Conservation (phyloP, 495 filamentous ascomycete genomes). For the Hyaloscypha hepaticicola region DNA sequence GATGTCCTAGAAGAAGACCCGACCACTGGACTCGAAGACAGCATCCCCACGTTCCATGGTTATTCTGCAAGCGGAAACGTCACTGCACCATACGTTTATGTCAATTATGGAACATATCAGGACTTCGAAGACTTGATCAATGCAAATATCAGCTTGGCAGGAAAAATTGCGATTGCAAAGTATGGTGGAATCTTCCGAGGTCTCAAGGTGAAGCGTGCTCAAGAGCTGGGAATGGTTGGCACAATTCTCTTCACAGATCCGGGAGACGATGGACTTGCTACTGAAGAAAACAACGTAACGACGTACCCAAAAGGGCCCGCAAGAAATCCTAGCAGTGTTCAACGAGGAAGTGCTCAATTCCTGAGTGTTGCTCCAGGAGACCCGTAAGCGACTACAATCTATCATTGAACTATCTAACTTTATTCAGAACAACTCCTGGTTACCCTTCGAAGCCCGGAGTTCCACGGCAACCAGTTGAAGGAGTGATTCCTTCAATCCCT, state of each 20-base stretch:
- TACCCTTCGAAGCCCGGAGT: slow-evolving; percentile 91
- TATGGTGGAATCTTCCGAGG: slow-evolving; percentile 89
- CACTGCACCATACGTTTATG: slow-evolving; percentile 74
- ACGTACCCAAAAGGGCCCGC: slow-evolving; percentile 87
- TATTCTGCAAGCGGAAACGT: slow-evolving; percentile 92
- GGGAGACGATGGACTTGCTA: slow-evolving; percentile 80
- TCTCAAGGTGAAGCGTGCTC: slow-evolving; percentile 87
- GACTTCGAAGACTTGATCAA: slow-evolving; percentile 83
- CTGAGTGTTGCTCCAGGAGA: slow-evolving; percentile 65
- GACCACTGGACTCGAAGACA: slow-evolving; percentile 67
- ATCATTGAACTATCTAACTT: slow-evolving; percentile 5
- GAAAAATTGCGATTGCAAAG: slow-evolving; percentile 84
- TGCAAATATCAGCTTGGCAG: slow-evolving; percentile 71
- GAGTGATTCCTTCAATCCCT: slow-evolving; percentile 77
- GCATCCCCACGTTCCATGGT: slow-evolving; percentile 92
- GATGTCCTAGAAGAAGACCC: slow-evolving; percentile 83
- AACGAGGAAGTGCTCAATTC: slow-evolving; percentile 88
- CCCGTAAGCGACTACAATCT: slow-evolving; percentile 42
- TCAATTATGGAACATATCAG: slow-evolving; percentile 81
- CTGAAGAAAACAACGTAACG: slow-evolving; percentile 75
- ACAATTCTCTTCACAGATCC: slow-evolving; percentile 85
- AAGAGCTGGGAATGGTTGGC: slow-evolving; percentile 90
- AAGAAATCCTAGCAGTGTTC: slow-evolving; percentile 82
- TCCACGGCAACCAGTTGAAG: slow-evolving; percentile 68
- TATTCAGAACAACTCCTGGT: slow-evolving; percentile 73